These are phyloP conservation scores for Anisodus acutangulus DNA, from an alignment of 257 asterid genomes.

Conservation along the genomic window DNA sequence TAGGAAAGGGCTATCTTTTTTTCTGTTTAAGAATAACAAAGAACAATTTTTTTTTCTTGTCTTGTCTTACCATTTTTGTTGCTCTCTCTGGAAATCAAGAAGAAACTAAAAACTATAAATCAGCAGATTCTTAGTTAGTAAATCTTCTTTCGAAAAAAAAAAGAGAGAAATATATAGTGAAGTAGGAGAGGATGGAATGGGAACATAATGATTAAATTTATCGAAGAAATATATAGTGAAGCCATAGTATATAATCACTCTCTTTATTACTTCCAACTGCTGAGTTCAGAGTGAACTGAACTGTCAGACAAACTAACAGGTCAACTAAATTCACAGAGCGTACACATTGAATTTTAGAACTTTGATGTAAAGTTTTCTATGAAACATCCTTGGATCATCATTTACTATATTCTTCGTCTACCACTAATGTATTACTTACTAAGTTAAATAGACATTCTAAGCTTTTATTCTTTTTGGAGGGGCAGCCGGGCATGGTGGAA, in stretches of 20 bases:
- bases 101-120: not conserved
- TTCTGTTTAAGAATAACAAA: not conserved
- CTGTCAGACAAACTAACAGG: not conserved
- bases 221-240: not conserved
- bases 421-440: not conserved
- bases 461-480: too few relatives aligned
- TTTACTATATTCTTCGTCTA: not conserved
- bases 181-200: too few relatives aligned
- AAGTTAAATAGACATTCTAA: not conserved
- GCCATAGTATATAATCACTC: not conserved
- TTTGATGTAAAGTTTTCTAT: not conserved
- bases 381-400: not conserved
- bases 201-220: not conserved
- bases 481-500: too few relatives aligned
- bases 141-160: too few relatives aligned
- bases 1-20: not conserved
- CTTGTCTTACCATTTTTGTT: not conserved
- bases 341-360: not conserved
- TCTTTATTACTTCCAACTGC: not conserved
- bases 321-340: not conserved
- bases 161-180: too few relatives aligned
- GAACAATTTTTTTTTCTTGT: not conserved
- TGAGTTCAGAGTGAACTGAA: not conserved
- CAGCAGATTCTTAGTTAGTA: not conserved
- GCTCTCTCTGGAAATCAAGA: not conserved